These are phyloP conservation scores for Alternaria consortialis DNA, from an alignment of 2,329 filamentous ascomycete species.

Conservation along the genomic window DNA sequence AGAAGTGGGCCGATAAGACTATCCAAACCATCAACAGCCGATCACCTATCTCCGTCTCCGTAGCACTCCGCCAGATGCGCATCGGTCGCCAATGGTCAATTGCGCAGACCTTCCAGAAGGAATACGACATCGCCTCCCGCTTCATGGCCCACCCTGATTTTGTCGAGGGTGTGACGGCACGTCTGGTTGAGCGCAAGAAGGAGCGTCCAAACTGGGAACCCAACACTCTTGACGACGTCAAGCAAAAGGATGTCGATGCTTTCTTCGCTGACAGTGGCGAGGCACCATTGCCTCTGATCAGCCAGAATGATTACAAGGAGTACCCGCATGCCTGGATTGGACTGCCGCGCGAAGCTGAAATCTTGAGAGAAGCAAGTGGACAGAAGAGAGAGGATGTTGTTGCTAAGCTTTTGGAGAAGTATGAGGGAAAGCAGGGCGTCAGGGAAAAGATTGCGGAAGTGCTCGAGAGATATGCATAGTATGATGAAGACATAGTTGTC, in stretches of 20 bases:
- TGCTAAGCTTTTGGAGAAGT: slow-evolving; percentile 50
- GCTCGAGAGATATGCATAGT: slow-evolving; percentile 51
- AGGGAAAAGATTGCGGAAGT: slow-evolving; percentile 71
- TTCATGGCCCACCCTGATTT: slow-evolving; percentile 97
- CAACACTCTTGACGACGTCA: slow-evolving; percentile 73
- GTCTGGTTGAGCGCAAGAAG: slow-evolving; percentile 75
- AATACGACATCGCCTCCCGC: slow-evolving; percentile 81
- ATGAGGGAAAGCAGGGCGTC: slow-evolving; percentile 57
- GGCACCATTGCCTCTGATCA: slow-evolving; percentile 67
- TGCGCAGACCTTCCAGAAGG: slow-evolving; percentile 81
- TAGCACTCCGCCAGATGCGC: slow-evolving; percentile 84
- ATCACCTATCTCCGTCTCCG: slow-evolving; percentile 86
- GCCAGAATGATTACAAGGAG: slow-evolving; percentile 67
- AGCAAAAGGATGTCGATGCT: slow-evolving; percentile 64
- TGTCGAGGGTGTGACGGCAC: slow-evolving; percentile 84
- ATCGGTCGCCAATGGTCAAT: slow-evolving; percentile 81
- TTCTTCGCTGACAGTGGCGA: slow-evolving; percentile 67
- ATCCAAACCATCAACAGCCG: slow-evolving; percentile 76
- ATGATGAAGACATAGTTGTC: background rate
- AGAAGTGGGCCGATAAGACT: slow-evolving; percentile 81
- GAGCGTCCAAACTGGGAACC: slow-evolving; percentile 79
- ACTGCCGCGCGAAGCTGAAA: slow-evolving; percentile 75
- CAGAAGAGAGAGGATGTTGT: slow-evolving; percentile 51
- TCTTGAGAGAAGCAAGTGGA: slow-evolving; percentile 55
- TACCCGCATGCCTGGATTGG: slow-evolving; percentile 79